Evolutionary conservation across 805 yeast species (phyloP), one percentile per base, ranked within the genome.

Genomic region (Kluyveromyces siamensis): DNA sequence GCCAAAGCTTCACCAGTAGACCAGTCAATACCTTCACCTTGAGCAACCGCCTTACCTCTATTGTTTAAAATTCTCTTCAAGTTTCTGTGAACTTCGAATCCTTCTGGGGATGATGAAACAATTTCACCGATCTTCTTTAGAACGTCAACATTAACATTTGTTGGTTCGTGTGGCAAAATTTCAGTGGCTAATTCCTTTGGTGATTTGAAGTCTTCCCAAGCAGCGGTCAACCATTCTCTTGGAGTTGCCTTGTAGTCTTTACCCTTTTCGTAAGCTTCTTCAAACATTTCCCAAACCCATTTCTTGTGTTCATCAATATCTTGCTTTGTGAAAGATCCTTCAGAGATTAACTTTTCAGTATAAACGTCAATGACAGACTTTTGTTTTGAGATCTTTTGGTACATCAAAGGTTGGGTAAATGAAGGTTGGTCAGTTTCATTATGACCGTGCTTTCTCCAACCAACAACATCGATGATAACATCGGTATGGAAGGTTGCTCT

Each of bases 1-100:
- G 99, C 99, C 60, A 93, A 81, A 44, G 98, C 98, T 75, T 93
- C 99, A 80, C 96, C 99, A 50, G 99, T 93, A 44, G 99, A 84
- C 99, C 98, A 93, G 71, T 93, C 99, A 56, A 93, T 88, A 64
- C 91, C 95, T 71, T 85, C 88, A 65, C 99, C 99, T 17, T 80
- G 68, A 58, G 87, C 93, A 51, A 83, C 77, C 42, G 96, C 69
- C 76, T 93, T 93, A 70, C 84, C 79, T 75, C 99, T 87, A 62
- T 80, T 77, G 65, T 77, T 80, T 70, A 93, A 76, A 62, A 93
- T 93, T 77, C 99, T 87, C 79, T 90, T 88, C 73, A 93, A 77
- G 76, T 93, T 93, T 70, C 87, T 84, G 79, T 93, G 99, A 49
- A 89, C 83, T 63, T 85, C 87, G 70, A 93, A 91, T 42, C 76